Evolutionary conservation across 345 rosid species (phyloP), one percentile per base, ranked within the genome.

Genomic region (Eucalyptus paniculata): DNA sequence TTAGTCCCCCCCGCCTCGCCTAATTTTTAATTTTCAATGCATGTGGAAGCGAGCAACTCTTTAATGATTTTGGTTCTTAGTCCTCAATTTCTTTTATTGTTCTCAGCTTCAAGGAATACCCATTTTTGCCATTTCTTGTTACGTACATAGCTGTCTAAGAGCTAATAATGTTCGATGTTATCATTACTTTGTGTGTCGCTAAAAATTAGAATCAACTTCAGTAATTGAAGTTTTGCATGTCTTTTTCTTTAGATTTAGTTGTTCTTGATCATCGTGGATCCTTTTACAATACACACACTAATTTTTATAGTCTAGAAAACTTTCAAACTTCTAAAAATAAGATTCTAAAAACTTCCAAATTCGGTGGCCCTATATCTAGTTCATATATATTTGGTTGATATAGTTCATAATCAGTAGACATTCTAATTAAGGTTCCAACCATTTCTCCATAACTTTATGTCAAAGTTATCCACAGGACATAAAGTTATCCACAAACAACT

Each of bases 141-240:
- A 15, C 8, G 2, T 15, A n/a, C 37, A 14, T 65, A n/a, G 19
- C 37, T 56, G 19, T n/a, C 72, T 13, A 14, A 62, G 19, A 65
- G 72, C 19, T 30, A 14, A 30, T 65, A 7, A 65, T 30, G 32
- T n/a, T 65, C 19, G 9, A 67, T 32, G 40, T n/a, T n/a, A 4
- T 67, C 77, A 34, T 67, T 67, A 67, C 40, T 7, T 18, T 16
- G 77, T n/a, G 12, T 0, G 28, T 67, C 40, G 1, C 6, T 67
- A n/a, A 3, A n/a, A 16, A 32, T 67, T 67, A 18, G 23, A 12
- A 16, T 67, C 21, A 1, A n/a, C 40, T 2, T 2, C 40, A 0
- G 17, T 67, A 8, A 4, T 4, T n/a, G 37, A 56, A 53, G 58
- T 53, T 53, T 53, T 21, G 58, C 58, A 21, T 53, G 11, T 53